Evolutionary conservation across 768 basidiomycete species (phyloP).

Genomic region (Podaxis sp.): DNA sequence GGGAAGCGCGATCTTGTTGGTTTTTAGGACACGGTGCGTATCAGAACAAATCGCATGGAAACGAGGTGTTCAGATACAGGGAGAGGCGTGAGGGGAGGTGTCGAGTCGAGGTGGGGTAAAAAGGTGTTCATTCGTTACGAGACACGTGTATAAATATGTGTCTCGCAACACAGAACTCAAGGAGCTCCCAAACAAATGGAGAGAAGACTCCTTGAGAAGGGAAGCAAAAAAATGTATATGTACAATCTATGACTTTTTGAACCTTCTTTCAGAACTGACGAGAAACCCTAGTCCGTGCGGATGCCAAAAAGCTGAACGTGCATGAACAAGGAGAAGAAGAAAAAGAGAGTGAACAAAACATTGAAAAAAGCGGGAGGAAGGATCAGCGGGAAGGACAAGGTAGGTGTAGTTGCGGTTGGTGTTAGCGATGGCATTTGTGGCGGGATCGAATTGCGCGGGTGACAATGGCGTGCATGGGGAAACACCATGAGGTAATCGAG

Average conservation of each 20-base stretch:
- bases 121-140: neutral
- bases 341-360: neutral
- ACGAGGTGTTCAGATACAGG: neutral
- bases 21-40: neutral
- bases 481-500: no score
- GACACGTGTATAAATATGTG: conserved; percentile 6
- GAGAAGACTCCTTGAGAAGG: neutral
- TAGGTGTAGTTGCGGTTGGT: neutral
- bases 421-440: neutral
- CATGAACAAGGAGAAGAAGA: conserved; percentile 1
- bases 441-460: no score
- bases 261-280: neutral
- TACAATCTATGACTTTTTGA: conserved; percentile 16
- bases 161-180: neutral
- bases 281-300: conserved; percentile 7
- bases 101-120: neutral
- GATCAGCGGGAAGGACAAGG: neutral
- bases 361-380: neutral
- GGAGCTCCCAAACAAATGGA: neutral
- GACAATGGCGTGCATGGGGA: no score
- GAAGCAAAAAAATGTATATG: conserved; percentile 3
- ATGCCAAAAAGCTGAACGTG: conserved; percentile 9
- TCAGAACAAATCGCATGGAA: neutral
- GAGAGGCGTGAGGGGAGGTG: neutral
- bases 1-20: neutral